Conservation (phyloP, 345 rosid species). For the Microthlaspi erraticum region DNA sequence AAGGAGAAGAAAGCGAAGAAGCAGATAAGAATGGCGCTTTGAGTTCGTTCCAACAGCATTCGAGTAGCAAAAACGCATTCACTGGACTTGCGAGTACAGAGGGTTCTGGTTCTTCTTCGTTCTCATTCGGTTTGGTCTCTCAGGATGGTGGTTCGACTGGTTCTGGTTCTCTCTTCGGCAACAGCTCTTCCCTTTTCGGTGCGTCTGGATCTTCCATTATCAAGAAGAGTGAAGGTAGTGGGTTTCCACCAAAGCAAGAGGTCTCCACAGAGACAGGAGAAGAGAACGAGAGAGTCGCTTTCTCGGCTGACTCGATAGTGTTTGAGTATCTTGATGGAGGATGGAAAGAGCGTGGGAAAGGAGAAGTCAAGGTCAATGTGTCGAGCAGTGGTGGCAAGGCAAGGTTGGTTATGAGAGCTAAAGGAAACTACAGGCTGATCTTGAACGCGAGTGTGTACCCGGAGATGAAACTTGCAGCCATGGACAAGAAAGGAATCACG, state of each 20-base stretch:
- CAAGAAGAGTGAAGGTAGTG: conserved; percentile 66
- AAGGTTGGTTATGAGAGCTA: conserved; percentile 87
- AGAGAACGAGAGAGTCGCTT: conserved; percentile 82
- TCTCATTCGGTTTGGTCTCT: conserved; percentile 65
- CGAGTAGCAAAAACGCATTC: conserved; percentile 93
- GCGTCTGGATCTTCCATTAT: conserved; percentile 53
- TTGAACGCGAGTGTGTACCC: conserved; percentile 87
- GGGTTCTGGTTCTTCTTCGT: conserved; percentile 64
- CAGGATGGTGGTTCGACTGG: conserved; percentile 65
- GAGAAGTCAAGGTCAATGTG: conserved; percentile 87
- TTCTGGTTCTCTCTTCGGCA: conserved; percentile 58
- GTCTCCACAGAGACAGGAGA: conserved; percentile 90
- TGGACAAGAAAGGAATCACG: conserved; percentile 96
- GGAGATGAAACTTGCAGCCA: conserved; percentile 88
- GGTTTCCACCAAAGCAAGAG: conserved; percentile 73
- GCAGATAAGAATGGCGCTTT: conserved; percentile 50
- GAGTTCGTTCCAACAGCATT: conserved; percentile 93
- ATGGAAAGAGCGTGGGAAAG: conserved; percentile 99
- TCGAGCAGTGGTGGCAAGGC: conserved; percentile 64
- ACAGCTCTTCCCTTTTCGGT: conserved; percentile 64
- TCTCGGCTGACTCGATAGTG: conserved; percentile 75
- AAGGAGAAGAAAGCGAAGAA: conserved; percentile 48
- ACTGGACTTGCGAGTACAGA: conserved; percentile 94
- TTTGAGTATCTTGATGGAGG: conserved; percentile 73
- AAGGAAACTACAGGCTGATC: conserved; percentile 88